phyloP scores from a whole-genome alignment of 495 filamentous ascomycete species.

The Darksidea phi region DNA sequence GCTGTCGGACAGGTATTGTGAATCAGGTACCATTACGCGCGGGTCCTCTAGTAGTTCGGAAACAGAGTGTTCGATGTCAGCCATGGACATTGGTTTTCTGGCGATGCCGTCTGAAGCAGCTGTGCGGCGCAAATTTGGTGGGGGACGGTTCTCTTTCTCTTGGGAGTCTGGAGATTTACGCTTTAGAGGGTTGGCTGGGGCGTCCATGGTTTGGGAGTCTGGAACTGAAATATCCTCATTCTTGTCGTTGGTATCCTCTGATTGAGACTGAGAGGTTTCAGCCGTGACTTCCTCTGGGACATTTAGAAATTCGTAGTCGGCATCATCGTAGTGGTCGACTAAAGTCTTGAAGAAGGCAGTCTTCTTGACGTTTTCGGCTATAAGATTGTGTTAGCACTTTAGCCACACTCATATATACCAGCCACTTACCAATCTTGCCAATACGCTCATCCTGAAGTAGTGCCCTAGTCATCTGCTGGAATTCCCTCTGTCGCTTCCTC shows the following conservation, averaged over 20 bases:
- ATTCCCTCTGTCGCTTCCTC: conserved; percentile 79
- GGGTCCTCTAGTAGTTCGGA: conserved; percentile 79
- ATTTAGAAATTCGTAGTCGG: conserved; percentile 69
- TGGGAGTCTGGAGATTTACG: conserved; percentile 51
- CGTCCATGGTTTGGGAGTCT: conserved; percentile 47
- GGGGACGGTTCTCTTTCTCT: conserved; percentile 53
- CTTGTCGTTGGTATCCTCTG: conserved; percentile 1
- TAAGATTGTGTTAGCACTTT: not conserved
- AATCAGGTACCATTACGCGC: conserved; percentile 52
- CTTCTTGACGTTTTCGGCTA: conserved; percentile 79
- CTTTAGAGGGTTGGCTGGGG: conserved; percentile 45
- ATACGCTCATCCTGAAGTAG: conserved; percentile 88
- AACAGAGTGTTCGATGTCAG: conserved; percentile 75
- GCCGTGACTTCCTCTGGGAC: conserved; percentile 50
- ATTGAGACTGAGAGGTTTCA: conserved; percentile 45
- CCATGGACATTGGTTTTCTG: conserved; percentile 66
- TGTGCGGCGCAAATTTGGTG: conserved; percentile 65
- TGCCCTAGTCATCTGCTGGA: conserved; percentile 87
- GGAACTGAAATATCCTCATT: conserved; percentile 38
- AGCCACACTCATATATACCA: not conserved
- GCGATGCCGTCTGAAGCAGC: conserved; percentile 46
- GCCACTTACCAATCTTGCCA: conserved; percentile 59
- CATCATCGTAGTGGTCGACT: conserved; percentile 77
- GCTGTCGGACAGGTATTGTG: conserved; percentile 36
- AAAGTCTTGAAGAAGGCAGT: conserved; percentile 85